Evolutionary conservation across 108 stramenopile species (phyloP), one percentile per base, ranked within the genome.

Genomic region (Aureococcus anophagefferens): DNA sequence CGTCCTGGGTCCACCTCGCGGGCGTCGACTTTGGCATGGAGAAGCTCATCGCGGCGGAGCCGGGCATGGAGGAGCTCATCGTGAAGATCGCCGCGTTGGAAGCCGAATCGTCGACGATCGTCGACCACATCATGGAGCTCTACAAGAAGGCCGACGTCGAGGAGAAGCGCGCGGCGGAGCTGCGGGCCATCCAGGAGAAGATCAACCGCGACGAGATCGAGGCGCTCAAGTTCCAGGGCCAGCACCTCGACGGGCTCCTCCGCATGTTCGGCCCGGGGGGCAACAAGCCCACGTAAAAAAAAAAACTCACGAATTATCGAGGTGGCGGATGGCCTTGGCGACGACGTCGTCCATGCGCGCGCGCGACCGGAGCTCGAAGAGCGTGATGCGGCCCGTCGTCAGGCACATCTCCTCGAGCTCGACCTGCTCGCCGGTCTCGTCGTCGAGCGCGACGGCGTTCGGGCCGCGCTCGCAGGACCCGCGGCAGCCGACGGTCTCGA

Each of bases 1-100:
- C 86, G 82, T 83, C 83, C 63, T 81, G 84, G 4, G 71, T 87
- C 31, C 84, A 80, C 78, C 84, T 81, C 74, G 51, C 67, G 45
- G 71, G 70, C 34, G 84, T 87, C 0, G 76, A 78, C 3, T 87
- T 87, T 63, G 87, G 87, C 35, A 68, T 87, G 4, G 77, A 81
- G 77, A 87, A 87, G 81, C 85, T 84, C 71, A 67, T 87, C 45
- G 80, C 81, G 46, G 85, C 84, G 34, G 87, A 87, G 69, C 82
- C 80, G 32, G 87, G 87, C n/a, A 80, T 87, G 64, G 44, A 32
- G 11, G 82, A 78, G 62, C 81, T 86, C 84, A 82, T 81, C 64
- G 62, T 17, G 5, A 64, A 77, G 84, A 76, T 81, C 32, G 35
- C 29, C 15, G 25, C 17, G 29, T 59, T 85, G 11, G 69, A 73